phyloP scores from a whole-genome alignment of 148 eudicot genomes.

The Nepenthes gracilis region DNA sequence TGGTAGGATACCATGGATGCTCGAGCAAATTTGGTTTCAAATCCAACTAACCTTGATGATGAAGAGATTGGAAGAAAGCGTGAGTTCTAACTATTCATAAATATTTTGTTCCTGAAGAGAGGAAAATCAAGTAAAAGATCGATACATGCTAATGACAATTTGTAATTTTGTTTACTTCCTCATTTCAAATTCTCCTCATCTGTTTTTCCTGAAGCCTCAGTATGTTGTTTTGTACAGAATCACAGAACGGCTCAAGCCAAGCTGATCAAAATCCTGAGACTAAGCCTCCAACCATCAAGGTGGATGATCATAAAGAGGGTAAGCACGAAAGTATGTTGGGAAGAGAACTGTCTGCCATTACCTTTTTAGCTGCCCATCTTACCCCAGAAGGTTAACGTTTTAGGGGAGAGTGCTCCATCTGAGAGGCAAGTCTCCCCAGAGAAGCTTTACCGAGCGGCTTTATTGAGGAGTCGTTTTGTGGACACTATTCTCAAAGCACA shows the following conservation, averaged over 20 bases:
- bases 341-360: neutral
- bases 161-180: no score
- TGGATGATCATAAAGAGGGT: constrained; percentile 52
- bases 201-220: no score
- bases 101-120: no score
- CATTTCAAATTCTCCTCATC: no score
- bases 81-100: no score
- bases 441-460: constrained; percentile 3
- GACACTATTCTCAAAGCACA: constrained; percentile 5
- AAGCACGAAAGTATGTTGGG: constrained; percentile 37
- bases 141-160: no score
- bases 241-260: constrained; percentile 21
- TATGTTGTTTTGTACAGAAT: constrained; percentile 18
- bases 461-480: constrained; percentile 1
- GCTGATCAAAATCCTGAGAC: constrained; percentile 24
- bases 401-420: constrained; percentile 3
- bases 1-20: no score
- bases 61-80: no score
- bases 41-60: no score
- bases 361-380: neutral
- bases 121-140: no score
- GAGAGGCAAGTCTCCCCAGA: constrained; percentile 4
- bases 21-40: no score
- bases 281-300: constrained; percentile 24
- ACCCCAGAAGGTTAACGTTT: neutral